Evolutionary conservation across 1,139 yeast species (phyloP).

Genomic region (Protomyces gravidus): DNA sequence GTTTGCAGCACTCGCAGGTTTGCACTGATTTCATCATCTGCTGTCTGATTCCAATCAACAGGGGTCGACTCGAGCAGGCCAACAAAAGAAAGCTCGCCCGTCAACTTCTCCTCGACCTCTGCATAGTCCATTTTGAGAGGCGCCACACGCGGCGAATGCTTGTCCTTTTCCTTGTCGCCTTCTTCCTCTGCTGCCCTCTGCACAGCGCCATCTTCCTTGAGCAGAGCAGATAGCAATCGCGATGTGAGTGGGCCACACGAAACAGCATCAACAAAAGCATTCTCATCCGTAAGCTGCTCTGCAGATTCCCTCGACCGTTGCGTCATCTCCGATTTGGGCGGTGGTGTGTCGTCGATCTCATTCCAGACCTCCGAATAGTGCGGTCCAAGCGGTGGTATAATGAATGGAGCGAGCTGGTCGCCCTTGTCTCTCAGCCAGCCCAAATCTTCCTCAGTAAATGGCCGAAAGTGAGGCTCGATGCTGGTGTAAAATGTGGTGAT

Average conservation of each 20-base stretch:
- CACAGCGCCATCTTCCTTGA: conserved; percentile 47
- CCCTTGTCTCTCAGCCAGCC: conserved; percentile 58
- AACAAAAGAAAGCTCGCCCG: conserved; percentile 80
- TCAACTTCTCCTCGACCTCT: conserved; percentile 78
- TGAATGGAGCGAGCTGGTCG: conserved; percentile 41
- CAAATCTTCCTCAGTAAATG: conserved; percentile 72
- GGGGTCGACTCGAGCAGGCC: conserved; percentile 75
- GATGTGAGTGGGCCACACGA: conserved; percentile 92
- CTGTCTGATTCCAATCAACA: conserved; percentile 52
- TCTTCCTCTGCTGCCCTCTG: conserved; percentile 39
- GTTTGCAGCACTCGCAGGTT: conserved; percentile 72
- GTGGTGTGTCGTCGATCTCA: conserved; percentile 56
- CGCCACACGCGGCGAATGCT: conserved; percentile 8
- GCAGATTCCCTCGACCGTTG: conserved; percentile 48
- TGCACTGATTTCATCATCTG: conserved; percentile 90
- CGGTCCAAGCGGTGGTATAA: conserved; percentile 79
- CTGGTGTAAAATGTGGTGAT: conserved; percentile 81
- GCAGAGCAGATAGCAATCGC: conserved; percentile 73
- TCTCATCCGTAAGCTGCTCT: conserved; percentile 57
- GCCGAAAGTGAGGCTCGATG: conserved; percentile 78
- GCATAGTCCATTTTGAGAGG: conserved; percentile 54
- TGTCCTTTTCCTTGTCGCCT: conserved; percentile 36
- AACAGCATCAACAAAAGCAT: conserved; percentile 64
- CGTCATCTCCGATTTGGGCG: background rate
- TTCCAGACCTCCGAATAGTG: conserved; percentile 80